Conservation (phyloP, 176 grass and related monocot genomes). For the Phyllostachys edulis region DNA sequence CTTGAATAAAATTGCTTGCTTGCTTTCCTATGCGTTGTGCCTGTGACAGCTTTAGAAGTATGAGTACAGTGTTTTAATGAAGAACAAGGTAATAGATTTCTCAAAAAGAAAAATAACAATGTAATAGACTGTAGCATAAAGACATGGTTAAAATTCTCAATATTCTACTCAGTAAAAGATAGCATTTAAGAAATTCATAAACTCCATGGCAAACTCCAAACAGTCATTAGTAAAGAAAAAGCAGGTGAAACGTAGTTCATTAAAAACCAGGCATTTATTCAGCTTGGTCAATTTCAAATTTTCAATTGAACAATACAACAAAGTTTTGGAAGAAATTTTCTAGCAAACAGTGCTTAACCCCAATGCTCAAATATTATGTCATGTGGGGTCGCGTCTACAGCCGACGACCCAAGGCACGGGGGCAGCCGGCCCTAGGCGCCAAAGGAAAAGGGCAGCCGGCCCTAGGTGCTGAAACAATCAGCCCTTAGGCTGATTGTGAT, state of each 20-base stretch:
- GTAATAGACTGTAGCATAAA: not conserved
- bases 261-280: not conserved
- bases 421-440: too few relatives aligned
- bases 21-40: constrained; percentile 73
- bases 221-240: not conserved
- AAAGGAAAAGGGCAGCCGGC: too few relatives aligned
- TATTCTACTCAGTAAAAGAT: not conserved
- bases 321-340: not conserved
- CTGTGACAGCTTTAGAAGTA: constrained; percentile 35
- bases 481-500: too few relatives aligned
- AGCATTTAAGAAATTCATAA: not conserved
- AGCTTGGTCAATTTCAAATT: not conserved
- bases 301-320: not conserved
- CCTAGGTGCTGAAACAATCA: too few relatives aligned
- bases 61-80: constrained; percentile 13
- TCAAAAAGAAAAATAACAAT: not conserved
- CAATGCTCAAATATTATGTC: not conserved
- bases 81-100: not conserved
- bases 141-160: not conserved
- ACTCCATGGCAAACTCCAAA: not conserved
- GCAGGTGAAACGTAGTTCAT: not conserved
- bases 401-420: too few relatives aligned
- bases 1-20: constrained; percentile 64
- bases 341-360: not conserved
- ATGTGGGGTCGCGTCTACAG: too few relatives aligned